Evolutionary conservation across 148 eudicot genomes (phyloP).

Genomic region (Persicaria tinctoria): DNA sequence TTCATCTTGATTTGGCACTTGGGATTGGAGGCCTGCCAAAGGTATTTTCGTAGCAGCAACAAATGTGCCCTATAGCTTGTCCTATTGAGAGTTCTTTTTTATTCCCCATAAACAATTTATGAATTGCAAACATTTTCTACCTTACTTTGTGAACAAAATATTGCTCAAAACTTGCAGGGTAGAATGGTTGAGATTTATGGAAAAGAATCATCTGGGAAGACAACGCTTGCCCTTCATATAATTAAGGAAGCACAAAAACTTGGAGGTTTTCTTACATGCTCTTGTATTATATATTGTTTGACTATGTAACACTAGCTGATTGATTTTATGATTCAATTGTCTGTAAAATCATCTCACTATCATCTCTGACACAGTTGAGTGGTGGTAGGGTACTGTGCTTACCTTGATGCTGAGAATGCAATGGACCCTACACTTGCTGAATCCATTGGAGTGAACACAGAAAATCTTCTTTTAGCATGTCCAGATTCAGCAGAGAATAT

Average conservation of each 20-base stretch:
- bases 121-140: conserved; percentile 5
- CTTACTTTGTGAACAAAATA: not conserved
- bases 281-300: not conserved
- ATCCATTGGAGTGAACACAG: conserved; percentile 69
- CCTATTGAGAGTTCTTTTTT: not conserved
- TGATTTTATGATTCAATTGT: not conserved
- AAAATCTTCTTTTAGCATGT: conserved; percentile 71
- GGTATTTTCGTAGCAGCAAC: conserved; percentile 28
- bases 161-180: conserved; percentile 48
- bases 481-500: conserved; percentile 95
- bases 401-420: conserved; percentile 92
- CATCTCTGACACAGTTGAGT: conserved; percentile 1
- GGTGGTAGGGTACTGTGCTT: conserved; percentile 84
- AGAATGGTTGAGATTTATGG: conserved; percentile 95
- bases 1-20: conserved; percentile 88
- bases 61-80: not conserved
- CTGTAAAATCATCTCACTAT: not conserved
- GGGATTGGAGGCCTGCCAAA: conserved; percentile 96
- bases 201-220: conserved; percentile 96
- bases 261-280: conserved; percentile 46
- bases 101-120: not conserved
- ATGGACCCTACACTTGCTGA: conserved; percentile 74
- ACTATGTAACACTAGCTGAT: not conserved
- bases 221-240: conserved; percentile 85
- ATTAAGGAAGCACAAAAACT: conserved; percentile 94